Base-by-base conservation (phyloP, 768 basidiomycete genomes). In the Psilocybe tampanensis region DNA sequence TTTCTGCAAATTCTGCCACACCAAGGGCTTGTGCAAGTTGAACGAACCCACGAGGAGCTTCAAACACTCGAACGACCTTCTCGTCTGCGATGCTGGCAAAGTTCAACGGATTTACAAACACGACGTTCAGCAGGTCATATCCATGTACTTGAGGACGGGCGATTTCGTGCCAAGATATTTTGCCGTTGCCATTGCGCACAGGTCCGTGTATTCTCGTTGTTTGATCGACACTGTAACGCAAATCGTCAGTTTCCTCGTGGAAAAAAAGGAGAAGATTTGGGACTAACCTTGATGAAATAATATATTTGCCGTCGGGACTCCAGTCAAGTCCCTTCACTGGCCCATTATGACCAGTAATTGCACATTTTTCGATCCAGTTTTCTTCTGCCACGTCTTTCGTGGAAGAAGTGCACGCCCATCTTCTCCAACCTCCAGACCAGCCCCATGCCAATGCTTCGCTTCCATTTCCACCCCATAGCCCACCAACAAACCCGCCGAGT, bases 1-100 rank as follows among this genome's bases (percentile, higher is more conserved):
- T 79, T 18, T 79, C 77, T 1, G 72, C 60, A 39, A 88, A 73
- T 44, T 74, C 70, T 18, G 76, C 79, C 21, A 83, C 78, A 44
- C 65, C 80, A 54, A 86, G 77, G 45, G 64, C 73, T 54, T 81
- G 78, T n/a, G 88, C 68, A 11, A 83, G 73, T 26, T 85, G 77
- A 2, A 95, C 82, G 64, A 98, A 98, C 3, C 82, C 81, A 18
- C 79, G 80, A 6, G 97, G 92, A 8, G 95, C 95, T 67, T 95
- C 94, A 60, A 99, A 99, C 0, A 98, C 85, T 41, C 97, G 85
- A 12, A 86, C 85, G 11, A 98, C 94, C 72, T 98, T 98, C 72
- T 99, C 97, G 65, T 99, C 97, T 9, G 95, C 94, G 44, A 94
- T 88, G 63, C 92, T 95, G 18, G 88, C 89, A 68, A 98, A 96